phyloP scores from a whole-genome alignment of 139 green algal genomes.

The Coccomyxa sp. region DNA sequence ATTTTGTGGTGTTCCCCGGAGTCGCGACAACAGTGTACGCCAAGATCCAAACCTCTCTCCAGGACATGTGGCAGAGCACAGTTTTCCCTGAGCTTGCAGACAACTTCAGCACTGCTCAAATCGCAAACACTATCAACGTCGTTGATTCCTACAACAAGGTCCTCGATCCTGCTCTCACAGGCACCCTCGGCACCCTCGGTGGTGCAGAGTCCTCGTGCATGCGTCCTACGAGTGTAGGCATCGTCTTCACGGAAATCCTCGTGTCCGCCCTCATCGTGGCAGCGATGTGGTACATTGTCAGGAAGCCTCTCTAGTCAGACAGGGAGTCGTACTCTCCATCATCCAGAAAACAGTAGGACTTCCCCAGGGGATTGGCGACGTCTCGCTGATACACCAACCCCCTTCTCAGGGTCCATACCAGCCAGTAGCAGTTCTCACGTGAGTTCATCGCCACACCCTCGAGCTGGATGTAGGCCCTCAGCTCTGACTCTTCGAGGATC shows the following conservation, averaged over 20 bases:
- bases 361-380: neutral
- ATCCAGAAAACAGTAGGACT: neutral
- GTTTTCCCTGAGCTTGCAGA: neutral
- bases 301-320: neutral
- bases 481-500: neutral
- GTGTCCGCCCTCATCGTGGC: neutral
- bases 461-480: neutral
- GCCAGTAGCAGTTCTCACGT: neutral
- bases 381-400: neutral
- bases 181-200: neutral
- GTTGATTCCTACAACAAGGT: neutral
- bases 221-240: neutral
- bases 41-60: neutral
- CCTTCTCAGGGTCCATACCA: neutral
- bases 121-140: neutral
- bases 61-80: neutral
- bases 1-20: neutral
- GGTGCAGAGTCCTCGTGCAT: neutral
- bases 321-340: neutral
- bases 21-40: neutral
- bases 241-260: neutral
- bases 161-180: neutral
- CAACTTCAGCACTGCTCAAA: slow-evolving; percentile 1
- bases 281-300: neutral
- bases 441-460: neutral